Conservation (phyloP, 2,329 filamentous ascomycete species). For the Phialemoniopsis sp. region DNA sequence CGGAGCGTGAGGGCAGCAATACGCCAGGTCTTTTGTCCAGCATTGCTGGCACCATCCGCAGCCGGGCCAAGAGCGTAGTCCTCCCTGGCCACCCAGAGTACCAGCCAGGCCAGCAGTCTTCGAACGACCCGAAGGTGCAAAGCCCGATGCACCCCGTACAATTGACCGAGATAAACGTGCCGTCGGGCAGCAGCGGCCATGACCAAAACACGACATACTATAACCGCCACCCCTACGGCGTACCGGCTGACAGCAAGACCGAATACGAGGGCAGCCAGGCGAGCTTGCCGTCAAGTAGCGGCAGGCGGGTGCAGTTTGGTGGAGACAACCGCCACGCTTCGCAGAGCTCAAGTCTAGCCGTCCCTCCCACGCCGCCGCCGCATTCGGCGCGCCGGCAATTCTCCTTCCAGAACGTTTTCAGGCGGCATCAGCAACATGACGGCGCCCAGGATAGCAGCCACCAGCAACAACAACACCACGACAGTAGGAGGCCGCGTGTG, state of each 20-base stretch:
- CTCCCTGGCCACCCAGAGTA: slow-evolving; percentile 34
- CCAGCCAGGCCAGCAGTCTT: slow-evolving; percentile 17
- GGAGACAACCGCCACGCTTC: slow-evolving; percentile 28
- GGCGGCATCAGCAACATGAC: slow-evolving; percentile 35
- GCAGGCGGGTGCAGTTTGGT: slow-evolving; percentile 43
- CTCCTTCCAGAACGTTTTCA: slow-evolving; percentile 85
- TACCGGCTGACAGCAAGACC: slow-evolving; percentile 37
- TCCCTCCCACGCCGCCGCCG: slow-evolving; percentile 58
- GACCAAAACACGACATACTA: slow-evolving; percentile 38
- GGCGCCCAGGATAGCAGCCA: slow-evolving; percentile 11
- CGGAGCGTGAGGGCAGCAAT: slow-evolving; percentile 45
- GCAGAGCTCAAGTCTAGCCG: slow-evolving; percentile 32
- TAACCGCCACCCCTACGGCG: slow-evolving; percentile 43
- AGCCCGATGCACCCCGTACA: slow-evolving; percentile 59
- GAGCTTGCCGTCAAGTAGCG: slow-evolving; percentile 31
- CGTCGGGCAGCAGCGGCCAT: slow-evolving; percentile 25
- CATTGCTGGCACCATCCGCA: slow-evolving; percentile 53
- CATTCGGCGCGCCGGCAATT: slow-evolving; percentile 72
- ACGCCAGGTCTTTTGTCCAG: slow-evolving; percentile 47
- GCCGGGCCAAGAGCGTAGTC: slow-evolving; percentile 34
- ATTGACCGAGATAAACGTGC: slow-evolving; percentile 55
- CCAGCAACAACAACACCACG: slow-evolving; percentile 16
- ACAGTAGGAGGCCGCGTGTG: slow-evolving; percentile 7
- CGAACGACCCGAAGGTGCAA: slow-evolving; percentile 31
- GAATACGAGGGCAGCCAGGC: slow-evolving; percentile 46